A percentile compares a stretch with the other conserved stretches of the same genome.
phyloP scores from a whole-genome alignment of 2,329 filamentous ascomycete genomes.

The Penicillium sp. region DNA sequence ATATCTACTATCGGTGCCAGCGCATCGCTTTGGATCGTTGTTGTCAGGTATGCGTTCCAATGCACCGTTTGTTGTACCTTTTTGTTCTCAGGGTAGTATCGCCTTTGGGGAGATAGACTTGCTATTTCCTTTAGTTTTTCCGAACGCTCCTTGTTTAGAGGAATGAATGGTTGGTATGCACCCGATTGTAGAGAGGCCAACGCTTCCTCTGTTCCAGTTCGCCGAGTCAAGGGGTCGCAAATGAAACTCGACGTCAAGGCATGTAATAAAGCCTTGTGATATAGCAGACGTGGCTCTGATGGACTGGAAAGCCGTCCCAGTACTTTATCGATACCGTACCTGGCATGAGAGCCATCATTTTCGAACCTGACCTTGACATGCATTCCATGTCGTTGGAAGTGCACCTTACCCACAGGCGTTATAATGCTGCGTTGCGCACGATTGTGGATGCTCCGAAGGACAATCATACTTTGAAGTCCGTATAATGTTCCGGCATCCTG shows the following conservation, averaged over 20 bases:
- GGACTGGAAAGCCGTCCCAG: constrained; percentile 57
- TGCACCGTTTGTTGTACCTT: constrained; percentile 31
- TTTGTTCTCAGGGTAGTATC: constrained; percentile 40
- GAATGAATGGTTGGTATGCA: constrained; percentile 48
- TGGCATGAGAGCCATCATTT: constrained; percentile 40
- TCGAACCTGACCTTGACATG: constrained; percentile 44
- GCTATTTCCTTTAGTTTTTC: constrained; percentile 25
- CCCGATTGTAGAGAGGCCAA: constrained; percentile 49
- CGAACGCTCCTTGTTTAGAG: constrained; percentile 19
- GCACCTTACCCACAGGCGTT: constrained; percentile 45
- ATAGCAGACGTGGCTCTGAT: constrained; percentile 52
- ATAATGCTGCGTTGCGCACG: constrained; percentile 48
- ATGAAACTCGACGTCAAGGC: constrained; percentile 57
- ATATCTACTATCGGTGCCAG: constrained; percentile 12
- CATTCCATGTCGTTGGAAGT: constrained; percentile 25
- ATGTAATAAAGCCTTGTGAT: constrained; percentile 57
- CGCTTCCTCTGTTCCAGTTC: constrained; percentile 61
- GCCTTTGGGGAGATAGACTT: constrained; percentile 33
- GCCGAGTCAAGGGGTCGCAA: constrained; percentile 54
- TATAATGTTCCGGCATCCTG: constrained; percentile 61
- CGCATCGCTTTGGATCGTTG: constrained; percentile 39
- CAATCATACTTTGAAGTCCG: constrained; percentile 56
- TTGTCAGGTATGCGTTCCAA: constrained; percentile 40
- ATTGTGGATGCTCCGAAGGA: constrained; percentile 49
- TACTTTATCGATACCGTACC: constrained; percentile 51